Percentiles rank a stretch among this genome's conserved stretches.
Conservation (phyloP, 169 alveolate species). For the Plasmodium gallinaceum region DNA sequence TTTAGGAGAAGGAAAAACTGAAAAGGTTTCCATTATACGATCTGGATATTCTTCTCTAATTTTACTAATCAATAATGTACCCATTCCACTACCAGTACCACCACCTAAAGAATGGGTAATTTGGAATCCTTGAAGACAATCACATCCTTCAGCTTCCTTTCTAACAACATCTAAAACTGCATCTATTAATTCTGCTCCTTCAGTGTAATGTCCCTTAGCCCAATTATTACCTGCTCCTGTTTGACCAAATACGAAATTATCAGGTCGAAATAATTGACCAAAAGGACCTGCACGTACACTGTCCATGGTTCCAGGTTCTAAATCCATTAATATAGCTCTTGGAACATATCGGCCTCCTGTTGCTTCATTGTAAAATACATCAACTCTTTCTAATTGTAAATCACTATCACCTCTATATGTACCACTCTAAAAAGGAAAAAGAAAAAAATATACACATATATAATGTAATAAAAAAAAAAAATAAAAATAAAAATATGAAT, state of each 20-base stretch:
- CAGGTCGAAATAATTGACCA: constrained; percentile 98
- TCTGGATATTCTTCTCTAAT: constrained; percentile 99
- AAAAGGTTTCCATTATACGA: constrained; percentile 98
- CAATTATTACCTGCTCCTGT: constrained; percentile 99
- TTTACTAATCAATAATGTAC: constrained; percentile 96
- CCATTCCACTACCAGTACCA: constrained; percentile 99
- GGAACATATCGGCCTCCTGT: constrained; percentile 99
- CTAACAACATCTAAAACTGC: constrained; percentile 98
- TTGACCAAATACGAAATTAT: constrained; percentile 99
- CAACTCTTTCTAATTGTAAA: constrained; percentile 96
- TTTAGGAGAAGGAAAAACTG: constrained; percentile 99
- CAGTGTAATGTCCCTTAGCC: constrained; percentile 99
- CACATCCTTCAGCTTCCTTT: constrained; percentile 99
- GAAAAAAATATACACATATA: not conserved
- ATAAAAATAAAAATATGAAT: not conserved
- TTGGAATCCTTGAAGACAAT: constrained; percentile 98
- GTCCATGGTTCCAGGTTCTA: constrained; percentile 99
- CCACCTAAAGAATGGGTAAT: constrained; percentile 99
- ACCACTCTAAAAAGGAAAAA: constrained; percentile 88
- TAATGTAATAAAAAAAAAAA: constrained; percentile 3
- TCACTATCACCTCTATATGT: constrained; percentile 98
- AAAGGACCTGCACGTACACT: constrained; percentile 98
- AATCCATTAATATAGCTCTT: constrained; percentile 98
- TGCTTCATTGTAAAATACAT: constrained; percentile 97
- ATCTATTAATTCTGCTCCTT: constrained; percentile 99